Evolutionary conservation across 2,329 filamentous ascomycete species (phyloP), one percentile per base, ranked within the genome.

Genomic region (Paraphaeosphaeria minitans): DNA sequence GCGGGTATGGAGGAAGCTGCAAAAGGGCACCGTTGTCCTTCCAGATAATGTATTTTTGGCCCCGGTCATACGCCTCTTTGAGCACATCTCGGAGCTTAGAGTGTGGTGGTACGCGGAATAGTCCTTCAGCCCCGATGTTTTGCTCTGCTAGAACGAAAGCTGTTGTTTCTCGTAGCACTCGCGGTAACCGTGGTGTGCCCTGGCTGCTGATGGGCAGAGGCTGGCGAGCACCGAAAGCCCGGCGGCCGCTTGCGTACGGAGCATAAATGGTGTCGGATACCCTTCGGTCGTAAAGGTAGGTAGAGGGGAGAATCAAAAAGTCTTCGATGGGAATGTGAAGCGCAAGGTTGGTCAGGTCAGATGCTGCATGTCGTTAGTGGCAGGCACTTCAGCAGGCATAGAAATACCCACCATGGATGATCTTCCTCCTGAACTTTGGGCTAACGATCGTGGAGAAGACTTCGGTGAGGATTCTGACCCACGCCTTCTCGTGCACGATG

Each of bases 401-500:
- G n/a, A 62, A 12, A 31, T 8, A 31, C 78, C 59, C 73, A 81
- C 80, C 74, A 66, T 85, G 83, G n/a, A 83, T 75, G 45, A 85
- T 83, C 76, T 86, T 86, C 68, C 82, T 79, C 69, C 82, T 75
- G 66, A 85, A 85, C 66, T 86, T 86, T 35, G 82, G 82, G 59
- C 82, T 84, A 21, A 84, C 83, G 53, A 86, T 81, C 27, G 83
- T 84, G 3, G 82, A 83, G 70, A 85, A 83, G 56, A 85, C 80
- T 67, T 84, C 83, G 21, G 84, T 78, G 62, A 85, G 72, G 45
- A 85, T 82, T 55, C 83, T 73, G 35, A 85, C 82, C 83, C 83
- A 86, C 27, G 80, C 82, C 56, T 82, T 79, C 66, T 85, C 83
- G 68, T 85, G 83, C 54, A 85, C 84, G 66, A 86, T 83, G 70